Percentiles rank a stretch among this genome's conserved stretches.
Evolutionary conservation across 805 yeast species (phyloP).

Genomic region (Candida yuanshanica): DNA sequence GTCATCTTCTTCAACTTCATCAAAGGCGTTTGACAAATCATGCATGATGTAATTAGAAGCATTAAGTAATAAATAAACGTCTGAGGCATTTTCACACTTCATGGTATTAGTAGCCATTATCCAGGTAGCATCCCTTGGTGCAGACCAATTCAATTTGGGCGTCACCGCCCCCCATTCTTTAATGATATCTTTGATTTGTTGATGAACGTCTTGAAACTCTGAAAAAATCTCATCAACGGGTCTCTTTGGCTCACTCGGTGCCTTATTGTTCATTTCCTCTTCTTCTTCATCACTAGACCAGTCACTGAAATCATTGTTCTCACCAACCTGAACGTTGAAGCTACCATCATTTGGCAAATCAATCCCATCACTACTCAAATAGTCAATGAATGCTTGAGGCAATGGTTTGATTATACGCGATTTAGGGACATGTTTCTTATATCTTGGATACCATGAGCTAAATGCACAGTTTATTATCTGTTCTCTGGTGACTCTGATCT

Average conservation of each 20-base stretch:
- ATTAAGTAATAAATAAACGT: constrained; percentile 73
- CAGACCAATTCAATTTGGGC: constrained; percentile 95
- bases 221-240: constrained; percentile 22
- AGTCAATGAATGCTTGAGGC: constrained; percentile 52
- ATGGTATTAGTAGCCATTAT: constrained; percentile 72
- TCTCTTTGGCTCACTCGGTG: constrained; percentile 7
- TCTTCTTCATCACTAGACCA: constrained; percentile 48
- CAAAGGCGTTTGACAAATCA: constrained; percentile 72
- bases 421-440: constrained; percentile 43
- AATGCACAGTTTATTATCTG: constrained; percentile 49
- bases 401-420: constrained; percentile 50
- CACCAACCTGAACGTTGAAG: constrained; percentile 29
- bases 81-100: constrained; percentile 66
- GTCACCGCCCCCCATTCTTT: constrained; percentile 53
- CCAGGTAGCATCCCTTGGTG: constrained; percentile 95
- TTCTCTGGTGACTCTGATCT: constrained; percentile 25
- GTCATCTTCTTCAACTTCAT: constrained; percentile 30
- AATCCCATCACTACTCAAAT: constrained; percentile 64
- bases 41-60: constrained; percentile 85
- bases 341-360: constrained; percentile 45
- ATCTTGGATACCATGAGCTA: constrained; percentile 55
- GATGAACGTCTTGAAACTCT: constrained; percentile 57
- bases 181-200: constrained; percentile 41
- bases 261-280: constrained; percentile 17
- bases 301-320: constrained; percentile 63